Evolutionary conservation across 202 grass and related monocot species (phyloP).

Genomic region (Setaria italica): DNA sequence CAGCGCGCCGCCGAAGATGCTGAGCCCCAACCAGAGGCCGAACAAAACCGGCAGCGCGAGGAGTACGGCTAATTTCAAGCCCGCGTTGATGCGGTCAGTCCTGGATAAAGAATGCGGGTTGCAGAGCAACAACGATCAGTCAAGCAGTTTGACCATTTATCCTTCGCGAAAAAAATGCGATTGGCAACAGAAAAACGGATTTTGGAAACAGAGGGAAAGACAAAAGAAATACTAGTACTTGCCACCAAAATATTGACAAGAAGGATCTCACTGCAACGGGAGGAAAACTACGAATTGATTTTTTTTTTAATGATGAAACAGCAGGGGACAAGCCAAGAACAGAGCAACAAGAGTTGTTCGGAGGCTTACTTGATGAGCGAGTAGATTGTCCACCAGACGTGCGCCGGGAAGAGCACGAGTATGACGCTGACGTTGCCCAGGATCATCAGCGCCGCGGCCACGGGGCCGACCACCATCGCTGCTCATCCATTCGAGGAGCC

Average conservation of each 20-base stretch:
- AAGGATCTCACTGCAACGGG: neutral
- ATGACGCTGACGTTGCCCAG: constrained; percentile 82
- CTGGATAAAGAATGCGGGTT: constrained; percentile 55
- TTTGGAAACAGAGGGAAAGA: neutral
- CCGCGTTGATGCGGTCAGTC: constrained; percentile 74
- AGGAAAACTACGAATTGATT: neutral
- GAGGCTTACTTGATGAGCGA: constrained; percentile 71
- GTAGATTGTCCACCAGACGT: constrained; percentile 89
- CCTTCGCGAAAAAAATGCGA: neutral
- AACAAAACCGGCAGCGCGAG: constrained; percentile 75
- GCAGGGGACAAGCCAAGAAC: neutral
- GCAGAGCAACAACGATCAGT: constrained; percentile 13
- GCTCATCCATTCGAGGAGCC: constrained; percentile 23
- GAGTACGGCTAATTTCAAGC: constrained; percentile 67
- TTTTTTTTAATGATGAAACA: too few species aligned
- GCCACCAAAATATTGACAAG: neutral
- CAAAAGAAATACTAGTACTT: neutral
- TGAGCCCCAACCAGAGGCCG: constrained; percentile 73
- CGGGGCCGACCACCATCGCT: constrained; percentile 82
- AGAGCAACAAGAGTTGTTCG: neutral
- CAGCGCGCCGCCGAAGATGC: constrained; percentile 74
- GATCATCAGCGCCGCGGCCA: constrained; percentile 78
- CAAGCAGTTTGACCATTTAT: neutral
- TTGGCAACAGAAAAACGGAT: neutral
- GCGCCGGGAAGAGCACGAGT: constrained; percentile 78